These are phyloP conservation scores for Penicillium glabrum DNA, from an alignment of 2,329 filamentous ascomycete genomes.

Conservation along the genomic window DNA sequence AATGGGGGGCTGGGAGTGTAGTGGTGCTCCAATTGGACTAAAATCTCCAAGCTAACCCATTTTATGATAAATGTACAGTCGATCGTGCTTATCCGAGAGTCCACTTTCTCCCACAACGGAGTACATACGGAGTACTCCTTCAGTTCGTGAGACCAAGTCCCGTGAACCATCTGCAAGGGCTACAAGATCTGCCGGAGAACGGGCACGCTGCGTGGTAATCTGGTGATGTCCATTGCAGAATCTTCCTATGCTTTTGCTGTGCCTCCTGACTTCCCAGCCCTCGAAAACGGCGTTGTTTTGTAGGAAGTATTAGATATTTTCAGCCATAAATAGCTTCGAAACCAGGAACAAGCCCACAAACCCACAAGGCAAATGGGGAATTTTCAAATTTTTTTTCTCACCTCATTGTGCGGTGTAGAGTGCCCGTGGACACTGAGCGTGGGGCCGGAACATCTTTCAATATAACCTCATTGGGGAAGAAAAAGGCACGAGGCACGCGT, in stretches of 20 bases:
- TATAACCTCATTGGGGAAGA: constrained; percentile 7
- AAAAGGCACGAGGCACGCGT: neutral
- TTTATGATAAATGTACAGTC: neutral
- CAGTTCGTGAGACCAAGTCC: neutral
- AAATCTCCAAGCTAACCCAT: neutral
- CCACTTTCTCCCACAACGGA: neutral
- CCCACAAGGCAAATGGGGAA: neutral
- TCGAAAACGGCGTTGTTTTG: neutral
- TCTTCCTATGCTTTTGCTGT: neutral
- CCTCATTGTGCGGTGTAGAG: constrained; percentile 7
- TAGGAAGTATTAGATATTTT: neutral
- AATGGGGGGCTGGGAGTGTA: constrained; percentile 4
- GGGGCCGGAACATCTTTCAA: constrained; percentile 1
- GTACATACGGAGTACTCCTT: neutral
- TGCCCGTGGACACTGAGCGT: neutral
- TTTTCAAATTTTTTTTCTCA: neutral
- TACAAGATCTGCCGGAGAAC: constrained; percentile 5
- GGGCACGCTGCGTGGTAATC: neutral
- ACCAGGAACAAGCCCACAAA: neutral
- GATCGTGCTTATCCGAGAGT: constrained; percentile 9
- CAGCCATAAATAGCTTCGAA: neutral
- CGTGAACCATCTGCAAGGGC: constrained; percentile 2
- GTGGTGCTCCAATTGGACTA: neutral
- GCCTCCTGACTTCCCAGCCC: neutral
- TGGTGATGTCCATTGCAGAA: constrained; percentile 6